Base-by-base conservation (phyloP, 163 green algal genomes). In the Scenedesmus sp. region DNA sequence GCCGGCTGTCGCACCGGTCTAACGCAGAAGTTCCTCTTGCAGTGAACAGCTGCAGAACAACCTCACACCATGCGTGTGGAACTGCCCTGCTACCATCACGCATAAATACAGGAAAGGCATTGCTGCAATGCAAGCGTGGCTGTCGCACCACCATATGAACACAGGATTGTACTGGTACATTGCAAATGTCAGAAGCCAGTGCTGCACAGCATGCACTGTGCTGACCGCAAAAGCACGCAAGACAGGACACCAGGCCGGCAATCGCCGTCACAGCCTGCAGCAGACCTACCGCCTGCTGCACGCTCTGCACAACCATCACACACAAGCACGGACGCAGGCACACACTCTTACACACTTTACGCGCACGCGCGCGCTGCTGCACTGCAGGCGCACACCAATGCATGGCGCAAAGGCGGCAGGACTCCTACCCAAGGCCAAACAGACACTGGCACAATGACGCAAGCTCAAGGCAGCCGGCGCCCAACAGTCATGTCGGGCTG, bases 161-260 rank as follows among this genome's bases (percentile, higher is more conserved):
- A 76, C 65, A 40, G 65, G 30, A 76, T 76, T 76, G 65, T 76
- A 76, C 30, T 40, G 30, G 65, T 76, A 76, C 65, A 76, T 40
- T 37, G 65, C 40, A 76, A 26, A 76, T 30, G 65, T 76, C 65
- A 76, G 65, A 56, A 76, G 65, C 65, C 65, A 40, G 65, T 18
- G 65, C 65, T 76, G 65, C 65, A 76, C 20, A 22, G 65, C 65
- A 76, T 1, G 30, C 65, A 76, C 65, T 76, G 65, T 76, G 65
- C 65, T 76, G 65, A 20, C 56, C 56, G 20, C 20, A 33, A 15
- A 40, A 3, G 9, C 65, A 76, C 30, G 65, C 30, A 76, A 40
- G 24, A 26, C 37, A 30, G 65, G 6, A 18, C 65, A 22, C 20
- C 65, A 76, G 65, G 65, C 65, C 30, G 18, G 65, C 65, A 76